Base-by-base conservation (phyloP, 768 basidiomycete genomes). In the Termitomyces sp. region DNA sequence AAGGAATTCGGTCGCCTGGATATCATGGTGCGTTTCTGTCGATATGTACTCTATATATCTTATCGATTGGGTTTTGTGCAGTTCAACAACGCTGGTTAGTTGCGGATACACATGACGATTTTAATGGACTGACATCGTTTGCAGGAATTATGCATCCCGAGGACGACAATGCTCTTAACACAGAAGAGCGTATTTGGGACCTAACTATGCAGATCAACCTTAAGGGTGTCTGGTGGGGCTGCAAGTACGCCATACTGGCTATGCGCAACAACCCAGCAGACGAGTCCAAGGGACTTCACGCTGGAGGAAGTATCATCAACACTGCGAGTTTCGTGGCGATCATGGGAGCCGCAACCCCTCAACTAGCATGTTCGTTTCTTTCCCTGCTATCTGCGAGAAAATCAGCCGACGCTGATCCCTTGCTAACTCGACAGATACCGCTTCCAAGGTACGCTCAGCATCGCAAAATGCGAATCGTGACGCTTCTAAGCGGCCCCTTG, bases 221-320 rank as follows among this genome's bases (percentile, higher is more conserved):
- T 67, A 99, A 98, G 74, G 97, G 97, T 52, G 97, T 98, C 59
- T 98, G 96, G 97, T 99, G 89, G 87, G 97, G 97, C 32, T 95
- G 90, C 80, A 98, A 98, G 74, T 88, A 98, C 67, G 97, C 96
- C 5, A 95, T 99, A 68, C 77, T 88, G 52, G 97, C 97, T 37
- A 99, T 99, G 96, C 87, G 92, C 59, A 73, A 92, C 60, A 99
- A 99, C 73, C 83, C 92, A 12, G 83, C 83, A 46, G 94, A 98
- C 57, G 80, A 82, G 59, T 74, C 82, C 59, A 92, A 88, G 71
- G 90, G 91, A 4, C 82, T 98, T 13, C 87, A 82, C 65, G 74
- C 77, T 12, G 92, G 92, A 46, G 92, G 92, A 57, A 93, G 91
- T 65, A 95, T 99, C 76, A 98, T 98, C 75, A 98, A 98, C 74